Evolutionary conservation across 202 grass and related monocot genomes (phyloP).

Genomic region (Digitaria exilis): DNA sequence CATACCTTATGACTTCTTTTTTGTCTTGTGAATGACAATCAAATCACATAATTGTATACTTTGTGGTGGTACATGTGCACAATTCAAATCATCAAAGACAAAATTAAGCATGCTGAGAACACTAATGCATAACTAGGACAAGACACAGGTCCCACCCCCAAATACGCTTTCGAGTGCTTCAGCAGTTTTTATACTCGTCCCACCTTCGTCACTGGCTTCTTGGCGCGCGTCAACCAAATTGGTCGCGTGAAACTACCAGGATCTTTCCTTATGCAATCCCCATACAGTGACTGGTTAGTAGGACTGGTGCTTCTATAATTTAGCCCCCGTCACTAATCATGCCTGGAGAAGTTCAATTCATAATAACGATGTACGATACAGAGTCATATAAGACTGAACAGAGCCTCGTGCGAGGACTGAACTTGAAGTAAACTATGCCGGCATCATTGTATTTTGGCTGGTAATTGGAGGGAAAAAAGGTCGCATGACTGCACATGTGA

Average conservation of each 20-base stretch:
- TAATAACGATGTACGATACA: background rate
- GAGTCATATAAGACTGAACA: background rate
- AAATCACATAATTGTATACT: background rate
- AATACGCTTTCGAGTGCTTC: background rate
- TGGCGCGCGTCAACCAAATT: background rate
- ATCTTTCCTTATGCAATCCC: background rate
- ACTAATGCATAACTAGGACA: background rate
- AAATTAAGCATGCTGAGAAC: background rate
- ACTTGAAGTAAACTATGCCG: background rate
- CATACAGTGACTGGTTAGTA: background rate
- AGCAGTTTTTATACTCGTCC: background rate
- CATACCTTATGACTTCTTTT: background rate
- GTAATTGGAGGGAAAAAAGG: background rate
- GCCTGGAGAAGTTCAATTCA: background rate
- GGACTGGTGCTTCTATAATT: background rate
- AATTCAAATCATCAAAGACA: background rate
- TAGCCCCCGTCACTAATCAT: background rate
- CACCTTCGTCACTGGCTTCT: background rate
- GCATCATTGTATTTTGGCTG: background rate
- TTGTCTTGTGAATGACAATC: background rate
- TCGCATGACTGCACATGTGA: background rate
- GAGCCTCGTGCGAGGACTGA: background rate
- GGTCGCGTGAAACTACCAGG: background rate
- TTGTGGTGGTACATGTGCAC: background rate
- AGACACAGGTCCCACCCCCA: constrained; percentile 1